These are phyloP conservation scores for Byssothecium circinans DNA, from an alignment of 2,329 filamentous ascomycete genomes.

Conservation along the genomic window DNA sequence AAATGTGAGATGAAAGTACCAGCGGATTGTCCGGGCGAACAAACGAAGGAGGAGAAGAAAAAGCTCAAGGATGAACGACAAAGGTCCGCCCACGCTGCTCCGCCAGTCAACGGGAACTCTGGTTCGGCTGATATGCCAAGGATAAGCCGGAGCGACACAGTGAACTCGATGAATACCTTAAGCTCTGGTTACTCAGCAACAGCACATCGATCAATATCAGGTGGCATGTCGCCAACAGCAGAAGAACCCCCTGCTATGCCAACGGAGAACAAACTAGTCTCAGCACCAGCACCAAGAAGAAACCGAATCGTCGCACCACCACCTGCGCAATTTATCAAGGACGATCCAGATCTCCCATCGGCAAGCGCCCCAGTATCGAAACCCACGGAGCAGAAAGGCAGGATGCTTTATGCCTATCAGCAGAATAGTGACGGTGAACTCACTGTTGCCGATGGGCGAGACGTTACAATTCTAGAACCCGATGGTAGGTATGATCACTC, in stretches of 20 bases:
- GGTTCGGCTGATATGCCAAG: conserved; percentile 64
- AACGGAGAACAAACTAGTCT: conserved; percentile 38
- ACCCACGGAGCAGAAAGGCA: conserved; percentile 67
- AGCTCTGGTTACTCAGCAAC: conserved; percentile 85
- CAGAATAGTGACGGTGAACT: conserved; percentile 80
- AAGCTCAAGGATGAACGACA: conserved; percentile 87
- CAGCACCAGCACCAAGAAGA: conserved; percentile 29
- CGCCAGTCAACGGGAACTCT: conserved; percentile 49
- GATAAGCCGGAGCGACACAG: conserved; percentile 79
- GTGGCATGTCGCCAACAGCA: conserved; percentile 54
- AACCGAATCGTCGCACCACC: conserved; percentile 85
- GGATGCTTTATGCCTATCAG: conserved; percentile 88
- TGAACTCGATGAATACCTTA: conserved; percentile 73
- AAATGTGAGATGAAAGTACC: conserved; percentile 99
- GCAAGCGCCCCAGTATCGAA: conserved; percentile 23
- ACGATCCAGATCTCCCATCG: conserved; percentile 54
- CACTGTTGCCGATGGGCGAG: conserved; percentile 74
- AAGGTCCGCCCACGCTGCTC: conserved; percentile 66
- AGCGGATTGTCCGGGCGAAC: conserved; percentile 90
- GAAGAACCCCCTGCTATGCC: conserved; percentile 38
- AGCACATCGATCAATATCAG: conserved; percentile 74
- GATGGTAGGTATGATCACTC: conserved; percentile 68
- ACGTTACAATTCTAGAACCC: conserved; percentile 76
- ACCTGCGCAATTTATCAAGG: conserved; percentile 75
- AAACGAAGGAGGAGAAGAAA: conserved; percentile 93